These are phyloP conservation scores for Apocynum venetum DNA, from an alignment of 257 asterid genomes.

Conservation along the genomic window DNA sequence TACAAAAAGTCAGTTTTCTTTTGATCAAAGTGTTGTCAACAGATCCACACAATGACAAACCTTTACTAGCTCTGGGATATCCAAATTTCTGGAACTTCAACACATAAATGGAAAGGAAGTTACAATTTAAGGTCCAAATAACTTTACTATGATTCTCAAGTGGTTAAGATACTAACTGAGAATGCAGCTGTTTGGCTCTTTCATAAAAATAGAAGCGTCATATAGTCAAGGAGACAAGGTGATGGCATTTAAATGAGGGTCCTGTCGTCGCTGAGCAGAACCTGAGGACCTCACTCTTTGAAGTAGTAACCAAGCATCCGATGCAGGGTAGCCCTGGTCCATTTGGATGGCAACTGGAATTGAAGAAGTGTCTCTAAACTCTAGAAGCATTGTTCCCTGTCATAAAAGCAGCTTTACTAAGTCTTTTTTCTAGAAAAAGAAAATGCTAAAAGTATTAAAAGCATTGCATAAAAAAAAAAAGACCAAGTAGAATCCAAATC, in stretches of 20 bases:
- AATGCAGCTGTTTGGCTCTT: background rate
- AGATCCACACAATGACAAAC: background rate
- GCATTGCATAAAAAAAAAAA: background rate
- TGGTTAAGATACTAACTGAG: background rate
- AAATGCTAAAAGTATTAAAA: background rate
- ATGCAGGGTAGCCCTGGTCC: constrained; percentile 66
- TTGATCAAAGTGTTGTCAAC: background rate
- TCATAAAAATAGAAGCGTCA: background rate
- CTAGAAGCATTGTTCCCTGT: constrained; percentile 76
- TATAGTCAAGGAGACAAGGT: constrained; percentile 39
- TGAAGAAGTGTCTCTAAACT: constrained; percentile 40
- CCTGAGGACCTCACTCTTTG: constrained; percentile 41
- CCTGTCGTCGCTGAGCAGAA: constrained; percentile 25
- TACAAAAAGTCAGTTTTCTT: background rate
- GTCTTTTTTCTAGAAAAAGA: background rate
- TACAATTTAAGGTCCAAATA: background rate
- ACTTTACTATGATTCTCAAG: background rate
- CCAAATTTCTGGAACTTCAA: background rate
- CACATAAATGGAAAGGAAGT: background rate
- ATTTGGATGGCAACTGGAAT: constrained; percentile 72
- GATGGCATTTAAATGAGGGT: constrained; percentile 30
- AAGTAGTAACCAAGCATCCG: constrained; percentile 74
- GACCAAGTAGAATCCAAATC: background rate
- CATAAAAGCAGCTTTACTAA: background rate
- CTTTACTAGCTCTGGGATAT: background rate